These are phyloP conservation scores for Penicillium sp. DNA, from an alignment of 2,329 filamentous ascomycete genomes.

Conservation along the genomic window DNA sequence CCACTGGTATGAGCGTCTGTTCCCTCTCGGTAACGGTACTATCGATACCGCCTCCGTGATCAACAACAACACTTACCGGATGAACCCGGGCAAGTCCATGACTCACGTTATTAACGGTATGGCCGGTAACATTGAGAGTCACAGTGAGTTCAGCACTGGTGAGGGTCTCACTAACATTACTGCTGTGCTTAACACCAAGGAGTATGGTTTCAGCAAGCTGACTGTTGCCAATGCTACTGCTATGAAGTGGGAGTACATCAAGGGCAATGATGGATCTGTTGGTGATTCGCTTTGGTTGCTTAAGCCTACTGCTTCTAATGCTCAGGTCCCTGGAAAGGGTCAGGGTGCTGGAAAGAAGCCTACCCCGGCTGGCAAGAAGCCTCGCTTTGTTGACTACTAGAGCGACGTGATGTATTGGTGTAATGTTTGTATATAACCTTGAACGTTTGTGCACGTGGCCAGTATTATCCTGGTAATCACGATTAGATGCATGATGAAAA, in stretches of 20 bases:
- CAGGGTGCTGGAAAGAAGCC: not conserved
- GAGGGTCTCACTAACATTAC: slow-evolving; percentile 45
- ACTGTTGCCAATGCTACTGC: slow-evolving; percentile 43
- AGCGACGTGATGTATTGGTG: not conserved
- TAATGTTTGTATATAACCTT: not conserved
- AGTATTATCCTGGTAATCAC: not conserved
- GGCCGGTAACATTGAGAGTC: slow-evolving; percentile 55
- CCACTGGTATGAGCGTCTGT: slow-evolving; percentile 51
- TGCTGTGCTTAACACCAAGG: slow-evolving; percentile 44
- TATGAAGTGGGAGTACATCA: slow-evolving; percentile 49
- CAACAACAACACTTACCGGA: slow-evolving; percentile 51
- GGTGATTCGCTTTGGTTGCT: slow-evolving; percentile 42
- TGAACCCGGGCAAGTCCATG: slow-evolving; percentile 51
- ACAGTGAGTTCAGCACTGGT: slow-evolving; percentile 41
- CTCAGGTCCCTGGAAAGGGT: not conserved
- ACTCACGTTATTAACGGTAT: slow-evolving; percentile 56
- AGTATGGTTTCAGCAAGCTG: slow-evolving; percentile 54
- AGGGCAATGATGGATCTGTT: slow-evolving; percentile 40
- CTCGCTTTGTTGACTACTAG: not conserved
- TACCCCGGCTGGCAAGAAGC: not conserved
- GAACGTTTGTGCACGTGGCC: not conserved
- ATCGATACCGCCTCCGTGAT: slow-evolving; percentile 46
- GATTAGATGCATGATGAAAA: not conserved
- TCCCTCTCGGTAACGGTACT: slow-evolving; percentile 42
- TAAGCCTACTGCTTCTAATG: slow-evolving; percentile 21